Evolutionary conservation across 2,329 filamentous ascomycete genomes (phyloP).

Genomic region (Trichoderma breve): DNA sequence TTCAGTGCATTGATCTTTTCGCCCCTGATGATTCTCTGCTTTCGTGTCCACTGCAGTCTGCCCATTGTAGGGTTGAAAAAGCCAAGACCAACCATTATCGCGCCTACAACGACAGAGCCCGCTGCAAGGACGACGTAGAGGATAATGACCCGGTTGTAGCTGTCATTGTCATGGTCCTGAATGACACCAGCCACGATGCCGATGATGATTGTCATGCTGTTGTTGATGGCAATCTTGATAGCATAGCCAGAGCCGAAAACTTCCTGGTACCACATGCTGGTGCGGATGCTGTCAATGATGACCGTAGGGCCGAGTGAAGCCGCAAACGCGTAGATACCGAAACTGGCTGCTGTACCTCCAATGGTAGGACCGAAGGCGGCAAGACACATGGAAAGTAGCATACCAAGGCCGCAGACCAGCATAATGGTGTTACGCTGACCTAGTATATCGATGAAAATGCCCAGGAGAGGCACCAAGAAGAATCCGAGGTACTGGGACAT

Average conservation of each 20-base stretch:
- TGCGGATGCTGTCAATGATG: constrained; percentile 61
- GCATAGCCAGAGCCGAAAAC: constrained; percentile 61
- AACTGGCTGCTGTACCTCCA: constrained; percentile 55
- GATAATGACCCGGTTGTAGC: constrained; percentile 54
- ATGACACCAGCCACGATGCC: constrained; percentile 56
- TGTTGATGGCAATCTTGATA: constrained; percentile 61
- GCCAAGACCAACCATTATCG: constrained; percentile 39
- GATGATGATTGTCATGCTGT: constrained; percentile 61
- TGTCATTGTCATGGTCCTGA: constrained; percentile 56
- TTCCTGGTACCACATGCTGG: constrained; percentile 57
- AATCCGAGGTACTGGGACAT: constrained; percentile 55
- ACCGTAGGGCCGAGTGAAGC: constrained; percentile 54
- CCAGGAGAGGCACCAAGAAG: constrained; percentile 56
- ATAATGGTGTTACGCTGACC: constrained; percentile 55
- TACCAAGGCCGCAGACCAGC: constrained; percentile 50
- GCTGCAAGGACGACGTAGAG: constrained; percentile 56
- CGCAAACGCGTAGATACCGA: constrained; percentile 59
- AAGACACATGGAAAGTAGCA: constrained; percentile 53
- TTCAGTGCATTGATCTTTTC: constrained; percentile 44
- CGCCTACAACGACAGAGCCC: constrained; percentile 46
- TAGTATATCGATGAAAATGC: constrained; percentile 54
- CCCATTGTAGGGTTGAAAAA: constrained; percentile 43
- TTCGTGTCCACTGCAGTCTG: constrained; percentile 57
- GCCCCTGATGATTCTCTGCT: constrained; percentile 47
- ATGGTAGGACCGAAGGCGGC: constrained; percentile 50